Evolutionary conservation across 2,329 filamentous ascomycete genomes (phyloP).

Genomic region (Didymella exigua): DNA sequence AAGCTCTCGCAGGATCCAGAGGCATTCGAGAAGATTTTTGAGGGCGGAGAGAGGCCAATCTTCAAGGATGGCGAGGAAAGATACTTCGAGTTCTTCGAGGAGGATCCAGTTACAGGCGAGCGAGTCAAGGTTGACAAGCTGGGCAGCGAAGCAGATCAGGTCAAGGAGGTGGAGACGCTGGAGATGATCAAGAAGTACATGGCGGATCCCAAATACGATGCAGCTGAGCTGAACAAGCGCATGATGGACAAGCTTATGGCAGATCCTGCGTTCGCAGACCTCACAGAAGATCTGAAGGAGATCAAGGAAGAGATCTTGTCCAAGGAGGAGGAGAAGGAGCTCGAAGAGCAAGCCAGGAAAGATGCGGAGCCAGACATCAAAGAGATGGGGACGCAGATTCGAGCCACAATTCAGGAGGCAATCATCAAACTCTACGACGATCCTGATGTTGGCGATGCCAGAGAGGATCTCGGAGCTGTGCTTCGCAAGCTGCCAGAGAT

Average conservation of each 20-base stretch:
- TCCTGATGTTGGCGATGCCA: conserved; percentile 32
- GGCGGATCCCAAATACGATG: conserved; percentile 38
- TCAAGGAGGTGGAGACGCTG: conserved; percentile 27
- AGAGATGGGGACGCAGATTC: conserved; percentile 24
- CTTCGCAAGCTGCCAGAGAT: conserved; percentile 31
- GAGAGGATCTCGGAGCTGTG: conserved; percentile 30
- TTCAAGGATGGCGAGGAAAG: conserved; percentile 26
- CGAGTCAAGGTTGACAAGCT: conserved; percentile 32
- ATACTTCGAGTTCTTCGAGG: conserved; percentile 38
- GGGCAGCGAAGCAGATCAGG: conserved; percentile 33
- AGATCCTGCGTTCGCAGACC: conserved; percentile 38
- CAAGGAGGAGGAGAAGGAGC: conserved; percentile 5
- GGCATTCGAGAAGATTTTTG: conserved; percentile 10
- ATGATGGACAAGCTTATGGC: conserved; percentile 37
- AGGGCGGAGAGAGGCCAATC: background rate
- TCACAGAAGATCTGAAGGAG: conserved; percentile 34
- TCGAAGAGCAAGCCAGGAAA: conserved; percentile 5
- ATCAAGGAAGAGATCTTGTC: conserved; percentile 34
- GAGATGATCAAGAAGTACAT: conserved; percentile 32
- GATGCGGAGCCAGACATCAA: conserved; percentile 23
- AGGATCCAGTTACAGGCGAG: conserved; percentile 32
- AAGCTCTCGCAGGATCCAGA: background rate
- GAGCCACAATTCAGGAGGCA: conserved; percentile 26
- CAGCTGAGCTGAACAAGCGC: conserved; percentile 30
- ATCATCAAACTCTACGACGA: conserved; percentile 38